Evolutionary conservation across 768 basidiomycete genomes (phyloP).

Genomic region (Russula olivacea): DNA sequence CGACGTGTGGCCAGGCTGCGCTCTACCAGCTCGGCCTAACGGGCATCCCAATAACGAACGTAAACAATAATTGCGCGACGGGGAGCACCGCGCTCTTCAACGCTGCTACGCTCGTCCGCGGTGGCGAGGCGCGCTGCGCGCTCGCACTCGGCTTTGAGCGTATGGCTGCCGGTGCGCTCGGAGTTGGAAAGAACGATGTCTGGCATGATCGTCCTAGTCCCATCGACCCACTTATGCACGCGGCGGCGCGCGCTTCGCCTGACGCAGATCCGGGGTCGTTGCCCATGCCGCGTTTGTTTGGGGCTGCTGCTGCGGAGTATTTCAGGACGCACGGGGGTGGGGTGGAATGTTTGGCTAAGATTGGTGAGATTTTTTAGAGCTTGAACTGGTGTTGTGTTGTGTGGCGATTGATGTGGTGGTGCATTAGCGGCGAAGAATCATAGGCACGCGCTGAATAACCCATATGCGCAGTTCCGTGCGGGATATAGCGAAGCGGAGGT

Average conservation of each 20-base stretch:
- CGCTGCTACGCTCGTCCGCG: conserved; percentile 64
- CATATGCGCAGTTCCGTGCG: conserved; percentile 79
- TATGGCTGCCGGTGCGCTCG: conserved; percentile 70
- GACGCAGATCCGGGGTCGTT: conserved; percentile 64
- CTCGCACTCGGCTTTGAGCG: conserved; percentile 85
- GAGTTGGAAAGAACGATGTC: conserved; percentile 35
- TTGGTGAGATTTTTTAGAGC: conserved; percentile 43
- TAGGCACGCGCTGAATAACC: conserved; percentile 73
- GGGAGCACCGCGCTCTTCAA: conserved; percentile 74
- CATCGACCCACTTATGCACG: conserved; percentile 39
- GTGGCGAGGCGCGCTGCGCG: conserved; percentile 64
- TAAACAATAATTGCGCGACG: conserved; percentile 85
- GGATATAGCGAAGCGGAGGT: conserved; percentile 73
- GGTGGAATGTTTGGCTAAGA: conserved; percentile 65
- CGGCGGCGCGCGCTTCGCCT: conserved; percentile 42
- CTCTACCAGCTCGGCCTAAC: conserved; percentile 82
- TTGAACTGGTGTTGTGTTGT: background rate
- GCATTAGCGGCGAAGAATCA: conserved; percentile 74
- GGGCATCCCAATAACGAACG: conserved; percentile 76
- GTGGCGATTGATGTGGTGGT: background rate
- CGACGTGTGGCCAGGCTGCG: conserved; percentile 72
- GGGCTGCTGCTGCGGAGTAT: conserved; percentile 69
- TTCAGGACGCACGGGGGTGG: conserved; percentile 66
- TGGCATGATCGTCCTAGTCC: conserved; percentile 53
- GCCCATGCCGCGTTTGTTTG: conserved; percentile 66